Conservation (phyloP, 2,329 filamentous ascomycete genomes). For the Samsoniella hepiali region DNA sequence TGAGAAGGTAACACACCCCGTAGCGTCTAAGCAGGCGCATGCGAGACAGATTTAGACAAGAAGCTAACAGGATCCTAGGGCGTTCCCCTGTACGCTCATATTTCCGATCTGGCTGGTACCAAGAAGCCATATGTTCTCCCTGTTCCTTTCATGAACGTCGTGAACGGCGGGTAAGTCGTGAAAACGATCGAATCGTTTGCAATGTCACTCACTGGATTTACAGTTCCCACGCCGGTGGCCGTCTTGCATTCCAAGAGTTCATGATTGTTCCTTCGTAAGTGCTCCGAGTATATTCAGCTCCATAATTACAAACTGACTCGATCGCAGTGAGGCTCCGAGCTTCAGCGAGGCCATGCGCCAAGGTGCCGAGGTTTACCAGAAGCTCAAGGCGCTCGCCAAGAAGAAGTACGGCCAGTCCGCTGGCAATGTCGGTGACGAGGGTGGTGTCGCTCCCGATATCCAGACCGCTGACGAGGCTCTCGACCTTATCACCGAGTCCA, state of each 20-base stretch:
- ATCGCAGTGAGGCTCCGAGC: slow-evolving; percentile 67
- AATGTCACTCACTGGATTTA: slow-evolving; percentile 21
- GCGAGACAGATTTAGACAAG: too few relatives aligned
- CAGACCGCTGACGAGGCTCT: slow-evolving; percentile 96
- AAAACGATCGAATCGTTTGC: neutral
- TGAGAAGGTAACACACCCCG: slow-evolving; percentile 60
- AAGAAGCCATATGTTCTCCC: slow-evolving; percentile 91
- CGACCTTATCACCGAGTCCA: slow-evolving; percentile 90
- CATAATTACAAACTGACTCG: slow-evolving; percentile 21
- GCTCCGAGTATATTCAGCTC: neutral
- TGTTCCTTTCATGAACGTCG: slow-evolving; percentile 90
- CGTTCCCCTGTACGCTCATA: slow-evolving; percentile 81
- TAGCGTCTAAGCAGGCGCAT: neutral
- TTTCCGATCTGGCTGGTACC: slow-evolving; percentile 82
- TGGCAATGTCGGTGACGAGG: slow-evolving; percentile 98
- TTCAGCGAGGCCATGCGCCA: slow-evolving; percentile 97
- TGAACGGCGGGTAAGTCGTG: slow-evolving; percentile 64
- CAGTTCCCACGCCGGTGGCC: slow-evolving; percentile 93
- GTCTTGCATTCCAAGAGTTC: slow-evolving; percentile 93
- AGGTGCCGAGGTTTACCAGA: slow-evolving; percentile 97
- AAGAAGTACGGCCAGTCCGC: slow-evolving; percentile 99
- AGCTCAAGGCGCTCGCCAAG: slow-evolving; percentile 94
- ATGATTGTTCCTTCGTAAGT: slow-evolving; percentile 84
- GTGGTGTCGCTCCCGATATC: slow-evolving; percentile 98
- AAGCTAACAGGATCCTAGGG: slow-evolving; percentile 42